Evolutionary conservation across 306 rosid genomes (phyloP).

Genomic region (Glycyrrhiza uralensis): DNA sequence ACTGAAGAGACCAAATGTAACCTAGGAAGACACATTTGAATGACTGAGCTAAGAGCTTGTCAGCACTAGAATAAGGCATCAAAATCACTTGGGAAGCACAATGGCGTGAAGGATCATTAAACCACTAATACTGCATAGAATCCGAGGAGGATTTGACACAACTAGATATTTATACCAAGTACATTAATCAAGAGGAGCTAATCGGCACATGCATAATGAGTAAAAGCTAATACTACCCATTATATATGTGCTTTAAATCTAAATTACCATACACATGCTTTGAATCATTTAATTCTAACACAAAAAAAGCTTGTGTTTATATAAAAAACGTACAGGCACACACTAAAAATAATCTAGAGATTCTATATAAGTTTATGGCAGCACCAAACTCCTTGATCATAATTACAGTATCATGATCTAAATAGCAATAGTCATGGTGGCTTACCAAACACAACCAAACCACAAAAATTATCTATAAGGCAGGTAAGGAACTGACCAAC

Average conservation of each 20-base stretch:
- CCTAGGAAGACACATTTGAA: neutral
- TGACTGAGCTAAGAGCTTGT: neutral
- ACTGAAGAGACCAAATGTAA: neutral
- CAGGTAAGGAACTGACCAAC: conserved; percentile 62
- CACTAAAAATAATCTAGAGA: neutral
- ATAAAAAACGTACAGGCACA: neutral
- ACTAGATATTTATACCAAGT: neutral
- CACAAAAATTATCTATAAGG: conserved; percentile 18
- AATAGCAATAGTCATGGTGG: neutral
- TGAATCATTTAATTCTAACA: neutral
- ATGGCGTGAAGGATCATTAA: neutral
- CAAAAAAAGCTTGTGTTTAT: neutral
- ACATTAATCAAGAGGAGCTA: neutral
- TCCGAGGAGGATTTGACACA: neutral
- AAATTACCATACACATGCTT: neutral
- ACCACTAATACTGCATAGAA: neutral
- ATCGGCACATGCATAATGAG: neutral
- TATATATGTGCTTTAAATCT: neutral
- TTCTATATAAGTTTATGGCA: neutral
- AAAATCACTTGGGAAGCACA: neutral
- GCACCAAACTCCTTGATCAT: conserved; percentile 1
- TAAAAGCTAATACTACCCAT: neutral
- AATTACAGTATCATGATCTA: neutral
- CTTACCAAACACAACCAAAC: conserved; percentile 5
- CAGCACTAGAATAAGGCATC: neutral